Evolutionary conservation across 106 monocot species (phyloP).

Genomic region (Dactylorhiza incarnata): DNA sequence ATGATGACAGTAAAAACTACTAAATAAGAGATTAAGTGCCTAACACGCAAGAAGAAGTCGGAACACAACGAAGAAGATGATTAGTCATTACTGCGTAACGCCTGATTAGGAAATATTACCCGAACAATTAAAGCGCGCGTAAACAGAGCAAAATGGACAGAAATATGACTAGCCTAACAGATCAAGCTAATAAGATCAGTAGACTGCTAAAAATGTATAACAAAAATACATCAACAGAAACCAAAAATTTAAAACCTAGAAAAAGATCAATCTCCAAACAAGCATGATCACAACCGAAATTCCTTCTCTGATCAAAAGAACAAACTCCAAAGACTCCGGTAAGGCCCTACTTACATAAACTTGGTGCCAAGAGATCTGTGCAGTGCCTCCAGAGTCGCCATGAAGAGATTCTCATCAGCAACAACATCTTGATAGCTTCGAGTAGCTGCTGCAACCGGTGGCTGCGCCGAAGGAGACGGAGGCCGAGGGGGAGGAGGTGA

Average conservation of each 20-base stretch:
- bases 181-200: background rate
- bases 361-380: slow-evolving; percentile 21
- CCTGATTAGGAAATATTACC: background rate
- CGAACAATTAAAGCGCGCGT: background rate
- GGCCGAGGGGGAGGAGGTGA: background rate
- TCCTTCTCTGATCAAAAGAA: background rate
- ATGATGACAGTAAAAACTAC: background rate
- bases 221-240: too few species aligned
- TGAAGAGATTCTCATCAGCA: slow-evolving; percentile 4
- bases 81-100: background rate
- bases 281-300: too few species aligned
- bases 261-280: too few species aligned
- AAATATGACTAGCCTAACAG: background rate
- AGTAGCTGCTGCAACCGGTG: background rate
- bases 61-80: background rate
- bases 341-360: slow-evolving; percentile 14
- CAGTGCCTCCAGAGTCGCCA: slow-evolving; percentile 13
- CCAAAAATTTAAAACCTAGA: too few species aligned
- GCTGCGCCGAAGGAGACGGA: background rate
- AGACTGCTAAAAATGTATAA: background rate
- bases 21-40: background rate
- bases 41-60: background rate
- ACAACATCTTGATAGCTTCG: slow-evolving; percentile 19
- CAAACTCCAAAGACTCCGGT: background rate
- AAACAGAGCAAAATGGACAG: background rate